Evolutionary conservation across 371 early-diverging fungal genomes (phyloP), one percentile per base, ranked within the genome.

Genomic region (Mucor mucedo): DNA sequence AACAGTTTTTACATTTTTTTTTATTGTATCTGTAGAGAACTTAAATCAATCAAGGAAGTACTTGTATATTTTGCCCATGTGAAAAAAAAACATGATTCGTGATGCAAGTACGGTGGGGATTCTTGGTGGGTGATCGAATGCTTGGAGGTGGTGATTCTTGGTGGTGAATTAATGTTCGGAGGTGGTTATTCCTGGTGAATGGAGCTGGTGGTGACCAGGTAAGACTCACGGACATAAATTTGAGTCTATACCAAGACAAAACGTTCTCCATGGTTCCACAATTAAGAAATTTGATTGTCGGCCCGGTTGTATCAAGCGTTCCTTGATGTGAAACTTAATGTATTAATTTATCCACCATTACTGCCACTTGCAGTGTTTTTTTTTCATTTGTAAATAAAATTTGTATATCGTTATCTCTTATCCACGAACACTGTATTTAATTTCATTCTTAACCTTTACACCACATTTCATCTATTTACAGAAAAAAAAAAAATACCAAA

Each of bases 341-440:
- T n/a, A n/a, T 28, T n/a, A 28, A 57, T 38, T 27, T 27, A 28
- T 57, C 28, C 1, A 57, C 45, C 45, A 29, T 47, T 57, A 45
- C 44, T 44, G 44, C 47, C 44, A 42, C 58, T 33, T 33, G 47
- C 58, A 57, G 47, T 32, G 47, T 42, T 42, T 45, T 57, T 47
- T 47, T 45, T 33, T 45, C 32, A 47, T 29, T 47, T 57, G 33
- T 47, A 32, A 57, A 57, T 29, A 57, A 57, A 50, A 50, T 50
- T 30, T 28, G 50, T 50, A 29, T 4, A 50, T 50, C 30, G 50
- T 50, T 50, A 32, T 50, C 50, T 50, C 50, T 50, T 47, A 57
- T 47, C 45, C 47, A 57, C 58, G 47, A 47, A 57, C 47, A 47
- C 58, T 47, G 32, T 57, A 45, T 42, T 57, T 57, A 47, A 45